Evolutionary conservation across 2,329 filamentous ascomycete genomes (phyloP).

Genomic region (Dendrostoma leiphaemia): DNA sequence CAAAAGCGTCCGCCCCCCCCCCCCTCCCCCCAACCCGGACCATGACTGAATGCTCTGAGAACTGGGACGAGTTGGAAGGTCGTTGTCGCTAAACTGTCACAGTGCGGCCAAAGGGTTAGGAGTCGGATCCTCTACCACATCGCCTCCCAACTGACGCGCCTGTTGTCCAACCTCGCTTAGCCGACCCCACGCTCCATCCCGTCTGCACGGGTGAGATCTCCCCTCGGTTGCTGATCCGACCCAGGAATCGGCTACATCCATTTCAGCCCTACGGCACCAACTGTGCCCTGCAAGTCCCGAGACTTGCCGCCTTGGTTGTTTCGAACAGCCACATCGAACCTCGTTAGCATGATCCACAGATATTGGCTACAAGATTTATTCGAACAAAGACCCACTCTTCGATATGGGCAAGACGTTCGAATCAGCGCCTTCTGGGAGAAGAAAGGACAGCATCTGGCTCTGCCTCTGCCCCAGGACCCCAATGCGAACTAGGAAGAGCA

Average conservation of each 20-base stretch:
- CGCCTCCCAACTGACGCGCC: slow-evolving; percentile 13
- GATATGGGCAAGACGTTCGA: no score
- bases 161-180: background rate
- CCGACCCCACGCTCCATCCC: slow-evolving; percentile 4
- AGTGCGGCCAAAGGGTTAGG: slow-evolving; percentile 3
- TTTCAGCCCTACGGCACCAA: slow-evolving; percentile 16
- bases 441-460: no score
- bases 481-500: no score
- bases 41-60: background rate
- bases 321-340: no score
- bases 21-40: background rate
- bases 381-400: no score
- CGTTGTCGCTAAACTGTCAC: slow-evolving; percentile 5
- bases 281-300: background rate
- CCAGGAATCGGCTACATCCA: slow-evolving; percentile 1
- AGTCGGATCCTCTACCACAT: slow-evolving; percentile 3
- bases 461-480: no score
- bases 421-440: no score
- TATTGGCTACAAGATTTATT: no score
- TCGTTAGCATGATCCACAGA: no score
- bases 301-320: background rate
- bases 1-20: no score
- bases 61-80: background rate
- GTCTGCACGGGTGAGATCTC: slow-evolving; percentile 5
- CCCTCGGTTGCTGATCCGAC: slow-evolving; percentile 2